phyloP scores from a whole-genome alignment of 768 basidiomycete species.

The Tylopilus subfusipes region DNA sequence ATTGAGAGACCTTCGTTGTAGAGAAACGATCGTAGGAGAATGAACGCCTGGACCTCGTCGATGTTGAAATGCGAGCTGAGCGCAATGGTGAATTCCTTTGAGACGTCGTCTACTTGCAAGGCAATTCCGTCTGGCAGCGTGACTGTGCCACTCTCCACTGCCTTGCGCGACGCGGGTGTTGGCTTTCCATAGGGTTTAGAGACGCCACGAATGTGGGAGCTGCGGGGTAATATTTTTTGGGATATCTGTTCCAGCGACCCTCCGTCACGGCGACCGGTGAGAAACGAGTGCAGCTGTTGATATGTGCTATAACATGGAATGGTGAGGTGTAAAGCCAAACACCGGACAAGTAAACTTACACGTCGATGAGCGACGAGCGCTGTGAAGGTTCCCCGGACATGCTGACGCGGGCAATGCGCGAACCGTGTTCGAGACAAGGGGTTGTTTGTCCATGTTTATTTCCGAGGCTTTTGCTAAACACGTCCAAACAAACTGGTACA shows the following conservation, averaged over 20 bases:
- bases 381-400: conserved; percentile 49
- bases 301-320: conserved; percentile 47
- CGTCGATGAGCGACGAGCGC: conserved; percentile 69
- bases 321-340: not conserved
- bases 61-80: conserved; percentile 72
- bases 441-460: conserved; percentile 26
- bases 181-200: conserved; percentile 68
- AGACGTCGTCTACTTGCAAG: conserved; percentile 60
- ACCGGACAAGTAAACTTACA: conserved; percentile 36
- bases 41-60: conserved; percentile 75
- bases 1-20: conserved; percentile 72
- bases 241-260: conserved; percentile 55
- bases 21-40: conserved; percentile 72
- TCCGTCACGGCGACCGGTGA: conserved; percentile 59
- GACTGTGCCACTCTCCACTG: conserved; percentile 64
- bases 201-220: conserved; percentile 53
- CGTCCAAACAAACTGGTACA: conserved; percentile 5
- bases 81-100: conserved; percentile 66
- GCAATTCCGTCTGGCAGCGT: conserved; percentile 63
- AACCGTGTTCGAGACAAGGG: conserved; percentile 5
- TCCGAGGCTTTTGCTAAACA: conserved; percentile 23
- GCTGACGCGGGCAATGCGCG: conserved; percentile 3
- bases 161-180: conserved; percentile 60
- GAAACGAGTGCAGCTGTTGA: conserved; percentile 55
- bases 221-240: conserved; percentile 56